These are phyloP conservation scores for Lentinula raphanica DNA, from an alignment of 768 basidiomycete species.

Conservation along the genomic window DNA sequence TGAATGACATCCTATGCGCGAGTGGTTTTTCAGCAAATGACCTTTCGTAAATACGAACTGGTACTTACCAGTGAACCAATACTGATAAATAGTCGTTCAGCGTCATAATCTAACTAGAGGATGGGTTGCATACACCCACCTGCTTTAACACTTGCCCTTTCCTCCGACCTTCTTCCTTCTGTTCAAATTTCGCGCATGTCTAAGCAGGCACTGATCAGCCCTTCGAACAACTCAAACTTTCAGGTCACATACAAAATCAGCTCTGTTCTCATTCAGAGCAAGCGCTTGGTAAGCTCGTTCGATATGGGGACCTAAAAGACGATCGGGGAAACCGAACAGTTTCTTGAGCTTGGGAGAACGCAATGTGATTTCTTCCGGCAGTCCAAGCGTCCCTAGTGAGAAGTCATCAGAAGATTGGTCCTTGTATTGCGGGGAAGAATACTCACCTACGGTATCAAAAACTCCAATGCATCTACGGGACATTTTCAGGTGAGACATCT, in stretches of 20 bases:
- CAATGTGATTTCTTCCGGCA: slow-evolving; percentile 60
- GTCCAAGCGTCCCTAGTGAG: slow-evolving; percentile 39
- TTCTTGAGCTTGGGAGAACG: slow-evolving; percentile 37
- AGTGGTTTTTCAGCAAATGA: not conserved
- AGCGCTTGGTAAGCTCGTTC: slow-evolving; percentile 65
- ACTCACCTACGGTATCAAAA: slow-evolving; percentile 72
- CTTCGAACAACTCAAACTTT: not conserved
- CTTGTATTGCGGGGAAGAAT: not conserved
- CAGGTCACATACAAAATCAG: slow-evolving; percentile 50
- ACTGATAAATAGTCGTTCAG: slow-evolving; percentile 28
- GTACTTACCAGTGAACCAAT: slow-evolving; percentile 64
- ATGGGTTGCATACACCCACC: slow-evolving; percentile 26
- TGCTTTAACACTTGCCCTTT: slow-evolving; percentile 62
- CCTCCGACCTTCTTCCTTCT: slow-evolving; percentile 42
- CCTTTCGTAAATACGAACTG: not conserved
- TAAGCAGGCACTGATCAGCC: slow-evolving; percentile 18
- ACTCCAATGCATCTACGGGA: slow-evolving; percentile 58
- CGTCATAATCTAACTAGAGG: too few species aligned
- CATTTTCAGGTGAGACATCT: not conserved
- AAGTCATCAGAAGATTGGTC: not conserved
- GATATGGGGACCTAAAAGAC: slow-evolving; percentile 54
- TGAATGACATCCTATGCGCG: slow-evolving; percentile 30
- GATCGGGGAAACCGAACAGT: slow-evolving; percentile 65
- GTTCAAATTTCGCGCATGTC: slow-evolving; percentile 61
- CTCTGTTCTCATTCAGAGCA: slow-evolving; percentile 61